These are phyloP conservation scores for Penicillium paneum DNA, from an alignment of 2,329 filamentous ascomycete genomes.

Conservation along the genomic window DNA sequence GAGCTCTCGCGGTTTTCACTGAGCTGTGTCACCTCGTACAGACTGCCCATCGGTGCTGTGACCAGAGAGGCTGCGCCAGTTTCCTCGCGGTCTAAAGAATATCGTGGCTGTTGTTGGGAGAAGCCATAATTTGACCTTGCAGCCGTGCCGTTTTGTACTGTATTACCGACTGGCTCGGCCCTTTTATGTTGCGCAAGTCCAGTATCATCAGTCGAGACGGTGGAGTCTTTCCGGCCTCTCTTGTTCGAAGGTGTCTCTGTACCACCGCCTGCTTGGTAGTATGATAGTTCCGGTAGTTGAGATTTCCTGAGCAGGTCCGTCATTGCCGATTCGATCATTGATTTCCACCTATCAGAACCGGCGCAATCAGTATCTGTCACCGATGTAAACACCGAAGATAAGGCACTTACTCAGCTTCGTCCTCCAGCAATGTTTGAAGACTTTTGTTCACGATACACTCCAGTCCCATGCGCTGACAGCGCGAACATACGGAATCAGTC, in stretches of 20 bases:
- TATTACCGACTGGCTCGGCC: constrained; percentile 15
- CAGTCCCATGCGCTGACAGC: constrained; percentile 50
- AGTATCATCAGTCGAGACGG: constrained; percentile 32
- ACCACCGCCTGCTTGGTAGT: constrained; percentile 35
- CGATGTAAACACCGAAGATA: constrained; percentile 6
- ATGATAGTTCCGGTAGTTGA: constrained; percentile 38
- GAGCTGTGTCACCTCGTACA: constrained; percentile 50
- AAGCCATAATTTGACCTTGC: constrained; percentile 24
- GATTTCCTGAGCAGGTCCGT: constrained; percentile 38
- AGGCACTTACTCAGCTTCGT: constrained; percentile 46
- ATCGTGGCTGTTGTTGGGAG: constrained; percentile 30
- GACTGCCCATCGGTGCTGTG: constrained; percentile 47
- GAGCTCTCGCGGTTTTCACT: constrained; percentile 38
- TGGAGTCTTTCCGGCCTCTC: constrained; percentile 34
- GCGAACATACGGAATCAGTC: constrained; percentile 48
- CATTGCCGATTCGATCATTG: constrained; percentile 40
- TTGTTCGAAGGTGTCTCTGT: constrained; percentile 31
- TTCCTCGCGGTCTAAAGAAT: constrained; percentile 38
- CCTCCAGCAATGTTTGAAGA: constrained; percentile 48
- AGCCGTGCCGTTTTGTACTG: constrained; percentile 11
- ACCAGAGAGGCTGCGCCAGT: constrained; percentile 37
- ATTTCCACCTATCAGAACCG: constrained; percentile 33
- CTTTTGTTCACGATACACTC: constrained; percentile 54
- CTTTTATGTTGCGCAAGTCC: constrained; percentile 19
- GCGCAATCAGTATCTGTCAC: constrained; percentile 11